phyloP scores from a whole-genome alignment of 2,329 filamentous ascomycete species.

The Fusarium solani-melongenae region DNA sequence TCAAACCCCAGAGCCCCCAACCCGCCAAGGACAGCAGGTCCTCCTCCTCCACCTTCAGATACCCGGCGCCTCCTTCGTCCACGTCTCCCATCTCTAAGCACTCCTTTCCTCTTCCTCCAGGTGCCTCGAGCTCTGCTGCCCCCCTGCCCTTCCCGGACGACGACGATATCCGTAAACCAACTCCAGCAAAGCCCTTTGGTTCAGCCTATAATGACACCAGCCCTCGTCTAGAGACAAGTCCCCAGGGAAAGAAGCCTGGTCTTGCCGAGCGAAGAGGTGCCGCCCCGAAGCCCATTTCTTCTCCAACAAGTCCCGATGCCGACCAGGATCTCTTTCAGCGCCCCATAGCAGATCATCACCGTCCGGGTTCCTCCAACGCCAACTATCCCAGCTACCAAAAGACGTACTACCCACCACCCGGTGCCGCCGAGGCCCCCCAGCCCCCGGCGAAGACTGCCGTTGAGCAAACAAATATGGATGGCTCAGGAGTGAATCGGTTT shows the following conservation, averaged over 20 bases:
- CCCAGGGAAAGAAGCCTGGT: constrained; percentile 69
- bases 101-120: constrained; percentile 72
- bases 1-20: constrained; percentile 77
- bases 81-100: constrained; percentile 60
- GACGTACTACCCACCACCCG: constrained; percentile 71
- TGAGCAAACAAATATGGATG: constrained; percentile 48
- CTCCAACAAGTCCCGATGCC: constrained; percentile 80
- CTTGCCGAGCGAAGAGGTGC: constrained; percentile 85
- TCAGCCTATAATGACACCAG: constrained; percentile 61
- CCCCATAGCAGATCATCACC: constrained; percentile 59
- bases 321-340: constrained; percentile 86
- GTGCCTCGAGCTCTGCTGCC: constrained; percentile 76
- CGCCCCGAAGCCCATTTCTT: constrained; percentile 84
- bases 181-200: constrained; percentile 58
- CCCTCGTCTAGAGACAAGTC: constrained; percentile 66
- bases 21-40: constrained; percentile 57
- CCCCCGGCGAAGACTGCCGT: constrained; percentile 34
- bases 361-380: constrained; percentile 53
- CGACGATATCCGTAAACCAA: constrained; percentile 63
- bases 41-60: constrained; percentile 54
- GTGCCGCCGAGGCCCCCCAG: constrained; percentile 49
- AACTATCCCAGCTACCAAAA: constrained; percentile 65
- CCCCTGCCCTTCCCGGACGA: constrained; percentile 80
- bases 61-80: constrained; percentile 60
- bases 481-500: constrained; percentile 69